Evolutionary conservation across 768 basidiomycete species (phyloP).

Genomic region (Leccinum olivaceopallidum): DNA sequence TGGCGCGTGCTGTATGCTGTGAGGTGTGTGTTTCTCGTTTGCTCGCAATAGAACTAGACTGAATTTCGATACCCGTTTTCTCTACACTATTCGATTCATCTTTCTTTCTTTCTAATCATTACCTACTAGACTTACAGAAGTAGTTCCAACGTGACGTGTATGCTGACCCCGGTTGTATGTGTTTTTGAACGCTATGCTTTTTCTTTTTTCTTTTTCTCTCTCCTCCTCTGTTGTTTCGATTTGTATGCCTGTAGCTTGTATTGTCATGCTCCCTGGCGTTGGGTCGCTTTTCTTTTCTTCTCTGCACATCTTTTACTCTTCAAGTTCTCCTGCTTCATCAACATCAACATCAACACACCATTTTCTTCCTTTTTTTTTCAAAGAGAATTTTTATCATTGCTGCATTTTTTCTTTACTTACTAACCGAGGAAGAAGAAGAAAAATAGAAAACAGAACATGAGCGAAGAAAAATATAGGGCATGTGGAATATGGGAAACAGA

Average conservation of each 20-base stretch:
- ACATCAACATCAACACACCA: neutral
- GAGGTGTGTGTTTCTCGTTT: constrained; percentile 24
- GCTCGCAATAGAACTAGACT: constrained; percentile 21
- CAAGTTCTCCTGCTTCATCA: constrained; percentile 12
- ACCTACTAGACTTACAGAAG: constrained; percentile 13
- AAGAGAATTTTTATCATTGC: constrained; percentile 5
- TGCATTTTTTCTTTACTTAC: neutral
- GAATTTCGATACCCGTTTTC: constrained; percentile 13
- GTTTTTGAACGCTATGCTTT: constrained; percentile 26
- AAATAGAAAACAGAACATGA: neutral
- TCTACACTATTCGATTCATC: constrained; percentile 14
- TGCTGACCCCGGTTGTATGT: constrained; percentile 19
- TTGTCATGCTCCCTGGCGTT: constrained; percentile 8
- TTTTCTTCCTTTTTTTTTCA: neutral
- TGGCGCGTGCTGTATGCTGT: constrained; percentile 17
- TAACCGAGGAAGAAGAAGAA: neutral
- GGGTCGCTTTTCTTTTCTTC: constrained; percentile 2
- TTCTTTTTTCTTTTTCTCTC: constrained; percentile 4
- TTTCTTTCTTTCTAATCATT: constrained; percentile 11
- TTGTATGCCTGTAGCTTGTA: constrained; percentile 34
- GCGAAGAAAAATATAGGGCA: neutral
- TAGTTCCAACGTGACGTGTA: constrained; percentile 25
- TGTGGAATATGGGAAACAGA: neutral
- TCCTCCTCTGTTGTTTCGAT: neutral
- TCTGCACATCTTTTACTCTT: constrained; percentile 5